Evolutionary conservation across 495 filamentous ascomycete species (phyloP), one percentile per base, ranked within the genome.

Genomic region (Cryomyces minteri): DNA sequence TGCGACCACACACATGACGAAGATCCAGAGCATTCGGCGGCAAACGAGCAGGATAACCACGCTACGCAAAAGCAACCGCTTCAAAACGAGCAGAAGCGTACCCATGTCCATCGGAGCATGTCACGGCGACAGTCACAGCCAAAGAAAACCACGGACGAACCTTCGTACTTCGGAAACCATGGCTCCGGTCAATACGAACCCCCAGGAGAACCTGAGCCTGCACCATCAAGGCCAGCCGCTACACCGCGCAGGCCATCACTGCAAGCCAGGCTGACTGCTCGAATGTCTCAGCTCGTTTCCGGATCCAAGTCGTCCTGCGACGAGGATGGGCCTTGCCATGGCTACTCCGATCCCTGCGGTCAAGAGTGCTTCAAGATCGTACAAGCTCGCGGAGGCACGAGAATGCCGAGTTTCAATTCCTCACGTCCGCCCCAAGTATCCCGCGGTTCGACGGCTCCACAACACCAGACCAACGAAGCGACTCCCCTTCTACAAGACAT

Each of bases 291-390:
- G 31, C 70, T 88, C 43, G 69, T 85, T 36, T 76, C 72, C 48
- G 77, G 78, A 38, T 75, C 70, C 30, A 83, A 85, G 52, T 40
- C 68, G 0, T 64, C 73, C 32, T 93, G 87, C 52, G 82, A 86
- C 44, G 73, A 79, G 49, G 58, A 70, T 43, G 85, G 82, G 0
- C 80, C 80, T 0, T 94, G 87, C 54, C 88, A 72, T 48, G 87
- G 87, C 6, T 86, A 82, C 54, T 78, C 82, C 0, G 82, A 92
- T 56, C 80, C 83, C 5, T 94, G 87, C 56, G 84, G 83, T 0
- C 75, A 76, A 49, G 80, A 90, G 54, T 93, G 86, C 62, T 76
- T 79, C 57, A 79, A 77, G 53, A 59, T 54, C n/a, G 45, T 63
- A 2, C 48, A 52, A 12, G 12, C 47, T 14, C 42, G 51, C 25